phyloP scores from a whole-genome alignment of 495 filamentous ascomycete genomes.

The Neurospora africana region DNA sequence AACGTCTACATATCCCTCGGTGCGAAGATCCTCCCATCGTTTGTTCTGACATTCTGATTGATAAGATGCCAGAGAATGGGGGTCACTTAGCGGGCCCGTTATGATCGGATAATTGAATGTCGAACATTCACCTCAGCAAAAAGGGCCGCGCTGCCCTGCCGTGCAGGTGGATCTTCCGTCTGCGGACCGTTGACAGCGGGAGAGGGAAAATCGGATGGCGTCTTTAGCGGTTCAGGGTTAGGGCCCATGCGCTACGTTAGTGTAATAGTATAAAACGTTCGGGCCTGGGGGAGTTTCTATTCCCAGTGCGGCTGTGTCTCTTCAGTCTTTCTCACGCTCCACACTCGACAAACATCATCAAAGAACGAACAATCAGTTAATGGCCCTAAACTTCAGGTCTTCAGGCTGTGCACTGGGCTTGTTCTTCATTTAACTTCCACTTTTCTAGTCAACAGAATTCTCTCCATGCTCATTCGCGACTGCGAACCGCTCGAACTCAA shows the following conservation, averaged over 20 bases:
- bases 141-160: neutral
- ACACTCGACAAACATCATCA: neutral
- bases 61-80: neutral
- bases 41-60: neutral
- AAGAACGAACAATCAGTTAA: constrained; percentile 5
- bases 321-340: neutral
- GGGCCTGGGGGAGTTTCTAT: constrained; percentile 4
- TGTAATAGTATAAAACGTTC: too few species aligned
- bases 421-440: neutral
- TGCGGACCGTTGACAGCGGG: neutral
- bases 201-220: neutral
- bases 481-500: neutral
- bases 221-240: neutral
- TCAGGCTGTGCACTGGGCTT: neutral
- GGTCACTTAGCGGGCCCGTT: neutral
- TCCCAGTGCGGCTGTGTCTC: constrained; percentile 16
- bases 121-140: neutral
- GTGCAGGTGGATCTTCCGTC: neutral
- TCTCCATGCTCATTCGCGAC: constrained; percentile 15
- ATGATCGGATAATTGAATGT: neutral
- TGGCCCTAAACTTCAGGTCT: neutral
- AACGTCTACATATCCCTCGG: neutral
- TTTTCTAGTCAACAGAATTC: constrained; percentile 22
- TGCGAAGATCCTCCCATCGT: neutral
- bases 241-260: neutral